phyloP scores from a whole-genome alignment of 257 asterid species.

The Solanum etuberosum region DNA sequence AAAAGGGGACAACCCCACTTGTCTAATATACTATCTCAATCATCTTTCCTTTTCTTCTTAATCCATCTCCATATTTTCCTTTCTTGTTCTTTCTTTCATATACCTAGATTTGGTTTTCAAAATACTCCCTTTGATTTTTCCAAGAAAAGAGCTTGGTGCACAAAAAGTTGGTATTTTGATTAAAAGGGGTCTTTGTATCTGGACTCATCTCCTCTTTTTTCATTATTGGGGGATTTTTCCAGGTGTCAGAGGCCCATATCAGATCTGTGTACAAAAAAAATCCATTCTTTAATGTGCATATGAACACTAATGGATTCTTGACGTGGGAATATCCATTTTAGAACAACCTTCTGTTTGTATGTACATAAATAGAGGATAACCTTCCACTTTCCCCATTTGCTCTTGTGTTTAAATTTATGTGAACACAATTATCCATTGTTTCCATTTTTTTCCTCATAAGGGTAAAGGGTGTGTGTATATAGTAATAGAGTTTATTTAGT shows the following conservation, averaged over 20 bases:
- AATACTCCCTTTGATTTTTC: not conserved
- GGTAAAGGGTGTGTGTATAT: not conserved
- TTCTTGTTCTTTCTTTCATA: not conserved
- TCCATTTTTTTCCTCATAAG: not conserved
- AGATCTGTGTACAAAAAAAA: conserved; percentile 7
- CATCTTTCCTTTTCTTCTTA: not conserved
- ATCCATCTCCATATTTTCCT: not conserved
- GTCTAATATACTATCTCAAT: not conserved
- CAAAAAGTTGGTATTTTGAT: not conserved
- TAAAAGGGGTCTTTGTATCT: conserved; percentile 12
- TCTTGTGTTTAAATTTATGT: not conserved
- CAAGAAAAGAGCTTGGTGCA: not conserved
- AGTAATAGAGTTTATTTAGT: not conserved
- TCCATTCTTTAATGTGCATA: not conserved
- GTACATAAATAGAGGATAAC: not conserved
- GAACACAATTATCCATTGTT: not conserved
- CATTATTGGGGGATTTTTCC: not conserved
- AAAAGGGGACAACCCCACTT: not conserved
- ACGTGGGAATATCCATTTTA: not conserved
- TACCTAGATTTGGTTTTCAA: not conserved
- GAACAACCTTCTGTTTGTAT: not conserved
- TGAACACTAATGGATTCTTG: not conserved
- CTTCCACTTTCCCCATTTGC: not conserved
- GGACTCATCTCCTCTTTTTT: not conserved
- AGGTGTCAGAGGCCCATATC: conserved; percentile 9